Evolutionary conservation across 768 basidiomycete species (phyloP).

Genomic region (Leucosporidium scottii): DNA sequence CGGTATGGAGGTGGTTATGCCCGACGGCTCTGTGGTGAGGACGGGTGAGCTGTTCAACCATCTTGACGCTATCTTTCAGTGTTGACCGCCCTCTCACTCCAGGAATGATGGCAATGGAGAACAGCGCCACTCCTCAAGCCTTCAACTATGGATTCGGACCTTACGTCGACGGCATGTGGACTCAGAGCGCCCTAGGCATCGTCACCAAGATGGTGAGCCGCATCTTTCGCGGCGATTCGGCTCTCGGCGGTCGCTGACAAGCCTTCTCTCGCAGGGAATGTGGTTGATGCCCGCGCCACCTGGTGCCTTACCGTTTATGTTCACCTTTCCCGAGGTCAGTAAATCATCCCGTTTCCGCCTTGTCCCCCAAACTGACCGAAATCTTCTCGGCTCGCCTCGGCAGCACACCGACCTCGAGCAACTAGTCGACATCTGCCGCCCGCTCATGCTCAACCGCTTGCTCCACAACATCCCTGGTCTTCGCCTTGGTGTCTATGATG

Average conservation of each 20-base stretch:
- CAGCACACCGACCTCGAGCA: neutral
- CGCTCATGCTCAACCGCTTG: conserved; percentile 1
- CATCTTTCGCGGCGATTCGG: too few species aligned
- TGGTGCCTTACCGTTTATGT: neutral
- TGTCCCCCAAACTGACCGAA: too few species aligned
- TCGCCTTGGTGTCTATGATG: neutral
- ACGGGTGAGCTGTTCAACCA: conserved; percentile 5
- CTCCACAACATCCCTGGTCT: conserved; percentile 1
- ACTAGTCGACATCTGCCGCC: neutral
- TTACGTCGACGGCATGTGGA: conserved; percentile 32
- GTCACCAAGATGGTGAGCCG: conserved; percentile 22
- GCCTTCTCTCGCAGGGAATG: too few species aligned
- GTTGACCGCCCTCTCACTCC: too few species aligned
- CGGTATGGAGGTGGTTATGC: conserved; percentile 28
- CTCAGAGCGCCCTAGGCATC: conserved; percentile 23
- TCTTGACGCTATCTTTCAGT: too few species aligned
- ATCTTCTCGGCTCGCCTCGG: too few species aligned
- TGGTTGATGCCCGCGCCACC: neutral
- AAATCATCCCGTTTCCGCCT: too few species aligned
- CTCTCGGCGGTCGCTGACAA: too few species aligned
- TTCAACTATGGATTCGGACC: conserved; percentile 31
- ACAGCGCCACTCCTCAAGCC: conserved; percentile 14
- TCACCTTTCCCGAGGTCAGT: neutral
- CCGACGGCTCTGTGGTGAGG: neutral
- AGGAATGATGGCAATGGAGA: conserved; percentile 30